Conservation (phyloP, 768 basidiomycete species). For the Phylloporus rhodoxanthus region DNA sequence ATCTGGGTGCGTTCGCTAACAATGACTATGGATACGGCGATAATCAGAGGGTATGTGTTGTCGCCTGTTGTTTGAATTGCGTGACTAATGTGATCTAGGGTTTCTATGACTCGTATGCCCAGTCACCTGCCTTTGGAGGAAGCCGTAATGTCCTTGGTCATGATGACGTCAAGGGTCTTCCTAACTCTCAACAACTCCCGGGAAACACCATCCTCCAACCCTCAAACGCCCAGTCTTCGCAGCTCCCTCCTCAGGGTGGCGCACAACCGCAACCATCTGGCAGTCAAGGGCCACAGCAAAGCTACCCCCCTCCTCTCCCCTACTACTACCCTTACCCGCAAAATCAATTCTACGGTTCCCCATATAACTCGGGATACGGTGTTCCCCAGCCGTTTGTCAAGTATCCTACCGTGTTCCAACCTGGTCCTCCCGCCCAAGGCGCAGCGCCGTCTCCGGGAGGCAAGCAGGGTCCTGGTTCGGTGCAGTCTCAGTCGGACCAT, state of each 20-base stretch:
- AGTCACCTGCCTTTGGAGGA: constrained; percentile 57
- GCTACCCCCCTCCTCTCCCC: constrained; percentile 54
- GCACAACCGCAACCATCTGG: constrained; percentile 55
- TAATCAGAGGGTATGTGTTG: constrained; percentile 50
- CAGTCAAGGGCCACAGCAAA: constrained; percentile 60
- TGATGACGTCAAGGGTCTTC: constrained; percentile 70
- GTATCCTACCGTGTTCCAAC: constrained; percentile 72
- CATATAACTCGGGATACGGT: constrained; percentile 54
- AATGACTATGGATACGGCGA: constrained; percentile 69
- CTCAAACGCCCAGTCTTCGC: constrained; percentile 48
- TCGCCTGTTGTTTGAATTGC: not conserved
- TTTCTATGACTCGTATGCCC: constrained; percentile 73
- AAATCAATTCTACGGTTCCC: constrained; percentile 69
- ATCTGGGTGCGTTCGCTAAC: constrained; percentile 49
- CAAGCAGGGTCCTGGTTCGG: constrained; percentile 58
- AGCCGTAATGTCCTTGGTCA: constrained; percentile 58
- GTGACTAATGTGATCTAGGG: constrained; percentile 38
- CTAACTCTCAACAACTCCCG: constrained; percentile 53
- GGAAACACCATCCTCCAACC: constrained; percentile 46
- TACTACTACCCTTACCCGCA: constrained; percentile 69
- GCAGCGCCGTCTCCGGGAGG: constrained; percentile 57
- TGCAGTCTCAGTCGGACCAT: constrained; percentile 49
- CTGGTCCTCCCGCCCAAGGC: constrained; percentile 62
- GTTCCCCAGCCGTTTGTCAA: constrained; percentile 69
- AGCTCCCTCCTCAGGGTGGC: constrained; percentile 42